A percentile compares a stretch with the other conserved stretches of the same genome.
Evolutionary conservation across 495 filamentous ascomycete genomes (phyloP).

Genomic region (Podospora pseudocomata): DNA sequence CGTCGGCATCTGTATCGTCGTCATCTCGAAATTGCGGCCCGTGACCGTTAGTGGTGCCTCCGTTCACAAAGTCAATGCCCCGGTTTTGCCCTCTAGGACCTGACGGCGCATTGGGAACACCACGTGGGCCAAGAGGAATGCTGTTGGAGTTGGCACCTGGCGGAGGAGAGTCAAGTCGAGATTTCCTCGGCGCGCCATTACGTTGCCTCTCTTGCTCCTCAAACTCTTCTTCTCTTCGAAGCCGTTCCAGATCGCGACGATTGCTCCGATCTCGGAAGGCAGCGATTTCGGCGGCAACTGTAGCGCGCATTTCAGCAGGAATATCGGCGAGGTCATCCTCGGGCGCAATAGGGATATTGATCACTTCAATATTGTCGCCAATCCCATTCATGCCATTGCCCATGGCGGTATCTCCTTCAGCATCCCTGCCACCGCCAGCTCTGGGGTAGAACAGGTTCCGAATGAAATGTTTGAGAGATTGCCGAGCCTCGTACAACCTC

Average conservation of each 20-base stretch:
- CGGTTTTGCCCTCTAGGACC: conserved; percentile 65
- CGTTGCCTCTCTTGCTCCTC: conserved; percentile 80
- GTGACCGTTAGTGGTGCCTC: conserved; percentile 58
- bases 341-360: conserved; percentile 82
- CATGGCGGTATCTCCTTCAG: conserved; percentile 67
- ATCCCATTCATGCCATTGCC: conserved; percentile 55
- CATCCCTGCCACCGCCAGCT: conserved; percentile 47
- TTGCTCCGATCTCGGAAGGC: conserved; percentile 91
- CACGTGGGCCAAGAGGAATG: conserved; percentile 80
- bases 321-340: conserved; percentile 97
- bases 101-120: conserved; percentile 72
- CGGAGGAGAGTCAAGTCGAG: conserved; percentile 67
- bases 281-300: conserved; percentile 88
- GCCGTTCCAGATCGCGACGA: conserved; percentile 79
- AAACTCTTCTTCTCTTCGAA: conserved; percentile 84
- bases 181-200: conserved; percentile 60
- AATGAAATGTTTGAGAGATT: conserved; percentile 60
- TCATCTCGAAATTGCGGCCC: conserved; percentile 59
- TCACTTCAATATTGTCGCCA: conserved; percentile 69
- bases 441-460: conserved; percentile 69
- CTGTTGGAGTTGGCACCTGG: conserved; percentile 50
- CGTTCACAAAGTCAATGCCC: conserved; percentile 77
- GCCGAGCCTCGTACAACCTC: conserved; percentile 63
- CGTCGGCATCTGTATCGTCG: conserved; percentile 83
- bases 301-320: conserved; percentile 94